These are phyloP conservation scores for Epichloe uncinata DNA, from an alignment of 2,329 filamentous ascomycete genomes.

Conservation along the genomic window DNA sequence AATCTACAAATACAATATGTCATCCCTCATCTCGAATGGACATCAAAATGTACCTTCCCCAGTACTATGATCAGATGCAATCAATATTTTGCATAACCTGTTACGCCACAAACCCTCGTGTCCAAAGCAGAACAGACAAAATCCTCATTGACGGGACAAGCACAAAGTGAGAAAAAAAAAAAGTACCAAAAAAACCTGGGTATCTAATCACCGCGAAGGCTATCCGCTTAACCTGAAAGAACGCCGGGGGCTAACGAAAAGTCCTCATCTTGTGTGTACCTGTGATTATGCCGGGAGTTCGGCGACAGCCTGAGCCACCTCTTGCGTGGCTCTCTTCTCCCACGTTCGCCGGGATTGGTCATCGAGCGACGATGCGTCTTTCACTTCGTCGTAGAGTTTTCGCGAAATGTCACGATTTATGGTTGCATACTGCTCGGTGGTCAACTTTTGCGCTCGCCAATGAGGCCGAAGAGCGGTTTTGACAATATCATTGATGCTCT, in stretches of 20 bases:
- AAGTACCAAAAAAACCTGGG: constrained; percentile 11
- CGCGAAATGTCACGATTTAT: constrained; percentile 87
- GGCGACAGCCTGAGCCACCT: constrained; percentile 64
- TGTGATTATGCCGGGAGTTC: constrained; percentile 34
- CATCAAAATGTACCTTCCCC: constrained; percentile 5
- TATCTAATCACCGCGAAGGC: constrained; percentile 16
- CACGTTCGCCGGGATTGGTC: constrained; percentile 54
- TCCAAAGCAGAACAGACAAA: constrained; percentile 4
- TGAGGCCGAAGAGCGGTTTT: constrained; percentile 68
- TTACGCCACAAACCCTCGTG: constrained; percentile 7
- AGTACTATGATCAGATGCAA: constrained; percentile 6
- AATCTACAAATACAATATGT: constrained; percentile 7
- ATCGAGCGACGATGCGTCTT: constrained; percentile 43
- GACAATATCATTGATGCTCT: constrained; percentile 80
- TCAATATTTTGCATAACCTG: constrained; percentile 4
- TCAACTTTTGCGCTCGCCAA: constrained; percentile 67
- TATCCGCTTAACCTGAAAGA: constrained; percentile 8
- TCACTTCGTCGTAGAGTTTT: constrained; percentile 64
- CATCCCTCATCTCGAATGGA: constrained; percentile 3
- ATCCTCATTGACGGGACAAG: constrained; percentile 10
- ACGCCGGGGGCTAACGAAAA: constrained; percentile 18
- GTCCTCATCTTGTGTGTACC: constrained; percentile 11
- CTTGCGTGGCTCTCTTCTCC: constrained; percentile 62
- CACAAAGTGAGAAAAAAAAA: not conserved
- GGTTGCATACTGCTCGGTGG: constrained; percentile 77